Evolutionary conservation across 2,329 filamentous ascomycete genomes (phyloP), one percentile per base, ranked within the genome.

Genomic region (Apiospora arundinis): DNA sequence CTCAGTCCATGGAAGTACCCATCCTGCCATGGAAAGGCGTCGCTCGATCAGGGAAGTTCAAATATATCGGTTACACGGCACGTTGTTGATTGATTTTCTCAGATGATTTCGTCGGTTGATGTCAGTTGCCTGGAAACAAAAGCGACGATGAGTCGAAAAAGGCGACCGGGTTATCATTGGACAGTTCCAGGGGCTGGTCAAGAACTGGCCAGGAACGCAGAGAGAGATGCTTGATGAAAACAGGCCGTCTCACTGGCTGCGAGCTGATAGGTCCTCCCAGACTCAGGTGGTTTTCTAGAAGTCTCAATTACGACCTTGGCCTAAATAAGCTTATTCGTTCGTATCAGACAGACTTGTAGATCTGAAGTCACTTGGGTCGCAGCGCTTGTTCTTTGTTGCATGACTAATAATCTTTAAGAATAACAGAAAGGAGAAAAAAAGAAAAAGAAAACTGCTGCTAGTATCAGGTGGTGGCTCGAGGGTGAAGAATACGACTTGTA

Each of bases 261-360:
- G 14, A 18, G 25, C 49, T 56, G 25, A 37, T 21, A 21, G 25
- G 25, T 25, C 32, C 25, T 60, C 28, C 11, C 42, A 60, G 32
- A 28, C 52, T 60, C 52, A 60, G 25, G 52, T 60, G 52, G 52
- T 37, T 60, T 60, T 37, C 52, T 60, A 40, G 32, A 63, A 23
- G 28, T 63, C 32, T 40, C 56, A 63, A n/a, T 40, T 63, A 63
- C 56, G 56, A 63, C 32, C 56, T 40, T 21, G 56, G 56, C 37
- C 56, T 40, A 63, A 63, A 63, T 63, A 63, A 63, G 56, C 56
- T 63, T 63, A 40, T 63, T 11, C 56, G 52, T 63, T 11, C 56
- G 52, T 37, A n/a, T 16, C 32, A 32, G 32, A 32, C 32, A 32
- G 32, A 32, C 32, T 32, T 6, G 28, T 11, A 60, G 49, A 56